Evolutionary conservation across 306 rosid species (phyloP).

Genomic region (apple (Malus domestica)): ASM211411v1 NC_041805.1:28465501-28466000

Average conservation of each 20-base stretch:
- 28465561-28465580: not conserved
- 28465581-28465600: constrained; percentile 1
- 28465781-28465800: not conserved
- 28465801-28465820: no score
- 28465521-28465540: not conserved
- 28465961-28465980: no score
- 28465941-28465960: no score
- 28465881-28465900: no score
- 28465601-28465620: not conserved
- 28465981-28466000: no score
- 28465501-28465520: not conserved
- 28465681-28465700: constrained; percentile 84
- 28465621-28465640: constrained; percentile 43
- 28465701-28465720: constrained; percentile 68
- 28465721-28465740: constrained; percentile 36
- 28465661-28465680: constrained; percentile 89
- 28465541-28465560: not conserved
- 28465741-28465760: not conserved
- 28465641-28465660: constrained; percentile 79
- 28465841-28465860: no score
- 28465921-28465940: no score
- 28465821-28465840: no score
- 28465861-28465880: no score
- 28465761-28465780: not conserved
- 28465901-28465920: no score